Evolutionary conservation across 1,139 yeast genomes (phyloP).

Genomic region (Suzukiozyma palmioleophila): DNA sequence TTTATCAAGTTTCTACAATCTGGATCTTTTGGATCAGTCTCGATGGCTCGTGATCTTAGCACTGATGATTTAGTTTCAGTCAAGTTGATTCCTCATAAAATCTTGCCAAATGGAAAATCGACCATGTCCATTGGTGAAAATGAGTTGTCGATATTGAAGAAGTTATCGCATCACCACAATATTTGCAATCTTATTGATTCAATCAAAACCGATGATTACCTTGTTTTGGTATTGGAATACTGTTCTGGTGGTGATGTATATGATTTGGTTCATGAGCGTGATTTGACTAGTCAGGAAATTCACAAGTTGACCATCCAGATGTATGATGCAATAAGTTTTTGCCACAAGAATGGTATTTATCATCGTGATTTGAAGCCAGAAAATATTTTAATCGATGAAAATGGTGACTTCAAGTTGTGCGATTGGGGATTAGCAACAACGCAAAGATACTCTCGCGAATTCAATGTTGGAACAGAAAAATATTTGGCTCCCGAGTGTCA

Average conservation of each 20-base stretch:
- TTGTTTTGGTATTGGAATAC: conserved; percentile 46
- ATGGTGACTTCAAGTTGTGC: conserved; percentile 44
- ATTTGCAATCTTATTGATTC: conserved; percentile 42
- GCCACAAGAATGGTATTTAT: conserved; percentile 42
- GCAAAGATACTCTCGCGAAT: conserved; percentile 32
- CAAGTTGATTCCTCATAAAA: conserved; percentile 16
- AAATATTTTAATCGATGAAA: conserved; percentile 39
- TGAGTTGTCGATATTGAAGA: conserved; percentile 40
- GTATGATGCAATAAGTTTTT: conserved; percentile 32
- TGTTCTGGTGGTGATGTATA: conserved; percentile 49
- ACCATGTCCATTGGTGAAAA: conserved; percentile 33
- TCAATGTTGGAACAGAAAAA: conserved; percentile 53
- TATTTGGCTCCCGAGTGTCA: conserved; percentile 55
- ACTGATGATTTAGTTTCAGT: conserved; percentile 34
- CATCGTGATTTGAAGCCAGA: conserved; percentile 58
- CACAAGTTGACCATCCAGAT: conserved; percentile 34
- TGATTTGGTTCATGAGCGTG: conserved; percentile 33
- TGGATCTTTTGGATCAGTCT: conserved; percentile 52
- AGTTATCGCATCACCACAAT: conserved; percentile 30
- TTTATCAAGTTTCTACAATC: conserved; percentile 39
- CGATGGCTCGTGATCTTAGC: conserved; percentile 38
- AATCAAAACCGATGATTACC: conserved; percentile 25
- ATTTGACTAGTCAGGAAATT: conserved; percentile 19
- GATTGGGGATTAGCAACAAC: conserved; percentile 56
- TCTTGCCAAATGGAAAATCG: conserved; percentile 4